These are phyloP conservation scores for Epichloe gansuensis DNA, from an alignment of 2,329 filamentous ascomycete species.

Conservation along the genomic window DNA sequence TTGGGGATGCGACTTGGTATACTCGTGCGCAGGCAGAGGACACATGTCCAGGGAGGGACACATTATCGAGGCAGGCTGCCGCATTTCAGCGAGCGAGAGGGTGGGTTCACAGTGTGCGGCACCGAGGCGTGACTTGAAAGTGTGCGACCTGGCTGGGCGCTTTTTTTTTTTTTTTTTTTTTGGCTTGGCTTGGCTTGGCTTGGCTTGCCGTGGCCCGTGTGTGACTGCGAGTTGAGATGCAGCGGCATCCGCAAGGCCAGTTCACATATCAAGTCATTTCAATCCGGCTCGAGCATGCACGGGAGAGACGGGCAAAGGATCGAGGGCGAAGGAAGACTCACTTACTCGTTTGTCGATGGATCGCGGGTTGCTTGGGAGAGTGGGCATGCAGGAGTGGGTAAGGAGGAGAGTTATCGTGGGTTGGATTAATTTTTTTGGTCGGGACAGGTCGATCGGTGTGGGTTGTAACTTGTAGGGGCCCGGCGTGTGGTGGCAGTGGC, in stretches of 20 bases:
- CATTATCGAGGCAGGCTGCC: conserved; percentile 1
- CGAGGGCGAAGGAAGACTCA: conserved; percentile 1
- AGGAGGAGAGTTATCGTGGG: conserved; percentile 8
- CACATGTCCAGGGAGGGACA: conserved; percentile 13
- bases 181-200: background rate
- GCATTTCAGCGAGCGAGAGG: conserved; percentile 8
- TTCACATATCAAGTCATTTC: background rate
- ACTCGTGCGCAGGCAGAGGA: conserved; percentile 12
- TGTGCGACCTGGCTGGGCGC: background rate
- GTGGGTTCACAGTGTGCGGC: conserved; percentile 5
- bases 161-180: too few relatives aligned
- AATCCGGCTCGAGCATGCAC: background rate
- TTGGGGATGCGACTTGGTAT: conserved; percentile 7
- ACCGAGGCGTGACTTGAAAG: background rate
- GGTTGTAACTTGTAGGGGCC: background rate
- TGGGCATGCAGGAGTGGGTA: conserved; percentile 6
- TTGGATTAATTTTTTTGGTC: conserved; percentile 5
- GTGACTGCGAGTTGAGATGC: background rate
- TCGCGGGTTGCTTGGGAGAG: conserved; percentile 5
- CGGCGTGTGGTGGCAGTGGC: background rate
- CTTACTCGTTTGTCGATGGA: conserved; percentile 10
- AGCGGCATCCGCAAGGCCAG: background rate
- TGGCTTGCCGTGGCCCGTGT: background rate
- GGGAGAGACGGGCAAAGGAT: background rate
- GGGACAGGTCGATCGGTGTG: conserved; percentile 1